These are phyloP conservation scores for Fusarium nurragi DNA, from an alignment of 2,329 filamentous ascomycete species.

Conservation along the genomic window DNA sequence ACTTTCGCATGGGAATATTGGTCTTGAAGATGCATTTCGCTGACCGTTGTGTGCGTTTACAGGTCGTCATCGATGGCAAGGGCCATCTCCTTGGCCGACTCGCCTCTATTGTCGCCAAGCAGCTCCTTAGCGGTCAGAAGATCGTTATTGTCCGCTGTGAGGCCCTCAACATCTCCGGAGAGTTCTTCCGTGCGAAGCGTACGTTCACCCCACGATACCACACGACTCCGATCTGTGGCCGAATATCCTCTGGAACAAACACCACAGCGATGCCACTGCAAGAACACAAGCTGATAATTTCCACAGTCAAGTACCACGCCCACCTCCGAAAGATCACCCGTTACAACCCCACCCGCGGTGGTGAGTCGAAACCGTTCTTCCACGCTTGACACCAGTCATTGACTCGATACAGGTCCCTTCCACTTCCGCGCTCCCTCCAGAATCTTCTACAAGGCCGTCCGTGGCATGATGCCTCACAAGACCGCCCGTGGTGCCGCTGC, in stretches of 20 bases:
- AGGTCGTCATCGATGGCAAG: slow-evolving; percentile 99
- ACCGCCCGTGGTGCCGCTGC: slow-evolving; percentile 96
- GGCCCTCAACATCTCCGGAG: slow-evolving; percentile 99
- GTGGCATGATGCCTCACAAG: slow-evolving; percentile 99
- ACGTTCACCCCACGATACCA: slow-evolving; percentile 63
- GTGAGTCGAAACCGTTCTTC: slow-evolving; percentile 62
- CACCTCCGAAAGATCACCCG: slow-evolving; percentile 99
- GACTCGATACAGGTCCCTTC: slow-evolving; percentile 80
- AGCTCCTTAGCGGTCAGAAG: slow-evolving; percentile 99
- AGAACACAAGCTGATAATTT: slow-evolving; percentile 56
- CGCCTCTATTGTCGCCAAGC: slow-evolving; percentile 97
- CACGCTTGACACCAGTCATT: slow-evolving; percentile 49
- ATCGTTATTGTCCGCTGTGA: slow-evolving; percentile 99
- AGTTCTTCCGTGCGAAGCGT: slow-evolving; percentile 99
- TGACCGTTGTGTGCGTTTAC: slow-evolving; percentile 41
- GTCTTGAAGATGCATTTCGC: slow-evolving; percentile 29
- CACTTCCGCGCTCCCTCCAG: slow-evolving; percentile 99
- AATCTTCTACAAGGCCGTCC: slow-evolving; percentile 99
- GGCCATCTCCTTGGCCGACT: slow-evolving; percentile 99
- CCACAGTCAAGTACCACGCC: slow-evolving; percentile 98
- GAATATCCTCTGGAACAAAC: slow-evolving; percentile 30
- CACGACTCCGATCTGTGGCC: slow-evolving; percentile 31
- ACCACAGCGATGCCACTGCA: slow-evolving; percentile 14
- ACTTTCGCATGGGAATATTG: slow-evolving; percentile 34
- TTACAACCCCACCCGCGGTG: slow-evolving; percentile 99